A percentile compares a stretch with the other conserved stretches of the same genome.
phyloP scores from a whole-genome alignment of 106 monocot genomes.

The Apostasia shenzhenica region DNA sequence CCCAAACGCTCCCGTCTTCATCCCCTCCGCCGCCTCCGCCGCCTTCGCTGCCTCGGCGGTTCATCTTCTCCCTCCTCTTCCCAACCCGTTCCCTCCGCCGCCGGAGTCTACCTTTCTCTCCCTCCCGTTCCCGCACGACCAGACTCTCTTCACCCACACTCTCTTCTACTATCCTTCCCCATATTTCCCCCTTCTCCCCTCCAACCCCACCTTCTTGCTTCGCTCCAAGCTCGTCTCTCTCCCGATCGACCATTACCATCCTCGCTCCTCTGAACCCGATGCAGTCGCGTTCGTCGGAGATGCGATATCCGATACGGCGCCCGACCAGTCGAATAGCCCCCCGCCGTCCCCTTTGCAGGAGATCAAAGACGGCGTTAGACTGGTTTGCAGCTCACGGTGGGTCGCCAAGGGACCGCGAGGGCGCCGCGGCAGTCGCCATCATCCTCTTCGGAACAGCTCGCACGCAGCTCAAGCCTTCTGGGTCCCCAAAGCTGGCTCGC shows the following conservation, averaged over 20 bases:
- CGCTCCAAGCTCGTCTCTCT: background rate
- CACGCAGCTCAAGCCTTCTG: background rate
- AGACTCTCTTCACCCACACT: background rate
- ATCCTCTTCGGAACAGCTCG: background rate
- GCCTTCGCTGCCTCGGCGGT: background rate
- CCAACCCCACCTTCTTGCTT: background rate
- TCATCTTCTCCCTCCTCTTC: background rate
- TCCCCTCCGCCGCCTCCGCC: background rate
- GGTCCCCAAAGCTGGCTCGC: background rate
- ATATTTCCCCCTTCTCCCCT: background rate
- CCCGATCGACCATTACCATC: background rate
- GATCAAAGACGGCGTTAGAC: no score
- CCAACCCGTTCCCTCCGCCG: background rate
- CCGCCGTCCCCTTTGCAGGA: background rate
- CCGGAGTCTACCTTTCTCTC: background rate
- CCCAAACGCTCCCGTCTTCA: background rate
- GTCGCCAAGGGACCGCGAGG: background rate
- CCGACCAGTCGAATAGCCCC: background rate
- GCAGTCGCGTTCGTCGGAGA: background rate
- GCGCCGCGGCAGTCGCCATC: no score
- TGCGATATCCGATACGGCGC: background rate
- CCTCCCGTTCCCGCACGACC: background rate
- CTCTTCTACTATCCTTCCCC: background rate
- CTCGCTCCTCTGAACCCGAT: background rate
- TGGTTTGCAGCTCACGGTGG: background rate